Evolutionary conservation across 2,329 filamentous ascomycete species (phyloP).

Genomic region (Penicillium nordicum): DNA sequence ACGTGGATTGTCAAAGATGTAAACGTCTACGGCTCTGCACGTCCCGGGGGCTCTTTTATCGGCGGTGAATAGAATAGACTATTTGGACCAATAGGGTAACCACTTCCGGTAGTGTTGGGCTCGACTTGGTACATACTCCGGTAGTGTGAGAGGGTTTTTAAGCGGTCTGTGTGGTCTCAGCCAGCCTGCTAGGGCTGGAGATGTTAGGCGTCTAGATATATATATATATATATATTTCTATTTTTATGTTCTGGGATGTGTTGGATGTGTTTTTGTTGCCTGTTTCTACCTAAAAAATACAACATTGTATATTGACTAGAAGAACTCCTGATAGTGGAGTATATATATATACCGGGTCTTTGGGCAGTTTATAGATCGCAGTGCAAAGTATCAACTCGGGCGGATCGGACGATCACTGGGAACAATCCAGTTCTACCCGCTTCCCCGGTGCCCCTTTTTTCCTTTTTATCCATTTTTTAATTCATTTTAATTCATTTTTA

Average conservation of each 20-base stretch:
- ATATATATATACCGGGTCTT: not conserved
- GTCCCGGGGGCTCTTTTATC: constrained; percentile 6
- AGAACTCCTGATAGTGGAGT: not conserved
- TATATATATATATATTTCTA: too few relatives aligned
- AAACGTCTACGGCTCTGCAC: constrained; percentile 4
- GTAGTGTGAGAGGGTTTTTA: not conserved
- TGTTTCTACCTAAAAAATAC: not conserved
- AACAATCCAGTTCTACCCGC: constrained; percentile 10
- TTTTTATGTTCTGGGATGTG: not conserved
- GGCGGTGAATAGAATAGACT: constrained; percentile 14
- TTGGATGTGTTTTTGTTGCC: not conserved
- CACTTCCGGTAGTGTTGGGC: not conserved
- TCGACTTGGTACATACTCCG: not conserved
- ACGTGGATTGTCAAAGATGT: constrained; percentile 16
- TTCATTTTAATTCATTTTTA: not conserved
- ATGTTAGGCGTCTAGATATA: not conserved
- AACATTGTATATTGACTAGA: too few relatives aligned
- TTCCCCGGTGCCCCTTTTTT: constrained; percentile 12
- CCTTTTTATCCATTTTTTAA: not conserved
- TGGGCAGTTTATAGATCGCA: constrained; percentile 1
- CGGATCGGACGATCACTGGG: constrained; percentile 16
- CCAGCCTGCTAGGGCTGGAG: not conserved
- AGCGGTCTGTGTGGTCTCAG: not conserved
- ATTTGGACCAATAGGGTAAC: not conserved
- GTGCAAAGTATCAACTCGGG: constrained; percentile 6